Evolutionary conservation across 768 basidiomycete species (phyloP), one percentile per base, ranked within the genome.

Genomic region (Pleurotus pulmonarius): DNA sequence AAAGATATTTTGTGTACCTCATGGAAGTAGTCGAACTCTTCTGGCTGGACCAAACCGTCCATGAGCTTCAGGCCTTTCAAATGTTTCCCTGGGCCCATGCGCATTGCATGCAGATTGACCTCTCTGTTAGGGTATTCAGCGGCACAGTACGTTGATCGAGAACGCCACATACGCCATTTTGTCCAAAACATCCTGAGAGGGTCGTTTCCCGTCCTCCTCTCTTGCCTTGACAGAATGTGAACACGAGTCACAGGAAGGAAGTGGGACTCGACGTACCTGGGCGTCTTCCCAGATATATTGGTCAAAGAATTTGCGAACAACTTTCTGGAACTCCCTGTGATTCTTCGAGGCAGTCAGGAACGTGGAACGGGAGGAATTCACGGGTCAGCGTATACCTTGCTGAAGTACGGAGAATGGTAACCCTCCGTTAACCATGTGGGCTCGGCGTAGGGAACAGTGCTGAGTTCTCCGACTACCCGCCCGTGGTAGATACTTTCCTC

Each of bases 11-110:
- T 11, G 41, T n/a, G 29, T 58, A 79, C 81, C 69, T 88, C 87
- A 65, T 94, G 92, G 81, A 95, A 96, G 65, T 90, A 92, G 68
- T 95, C 90, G 63, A 90, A 95, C 79, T 88, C 83, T 66, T 95
- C 92, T 5, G 92, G 87, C 60, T 83, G 83, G 41, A 95, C 86
- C 22, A 87, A 65, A 3, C 93, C 95, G 52, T 81, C 84, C 80
- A 94, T 87, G 22, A 98, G 74, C 29, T 77, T 82, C 18, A 83
- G 76, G 5, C 93, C 93, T 68, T 90, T 80, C 20, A 98, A 77
- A 64, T 97, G 94, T 69, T 90, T 90, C 24, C 93, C 94, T 20
- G 95, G 95, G 13, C 96, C 96, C 73, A 95, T 78, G 16, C 92
- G 85, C 94, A 97, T 96, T 12, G 92, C 90, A 66, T 92, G 90